phyloP scores from a whole-genome alignment of 208 protist species.

The Trypanosoma conorhini region DNA sequence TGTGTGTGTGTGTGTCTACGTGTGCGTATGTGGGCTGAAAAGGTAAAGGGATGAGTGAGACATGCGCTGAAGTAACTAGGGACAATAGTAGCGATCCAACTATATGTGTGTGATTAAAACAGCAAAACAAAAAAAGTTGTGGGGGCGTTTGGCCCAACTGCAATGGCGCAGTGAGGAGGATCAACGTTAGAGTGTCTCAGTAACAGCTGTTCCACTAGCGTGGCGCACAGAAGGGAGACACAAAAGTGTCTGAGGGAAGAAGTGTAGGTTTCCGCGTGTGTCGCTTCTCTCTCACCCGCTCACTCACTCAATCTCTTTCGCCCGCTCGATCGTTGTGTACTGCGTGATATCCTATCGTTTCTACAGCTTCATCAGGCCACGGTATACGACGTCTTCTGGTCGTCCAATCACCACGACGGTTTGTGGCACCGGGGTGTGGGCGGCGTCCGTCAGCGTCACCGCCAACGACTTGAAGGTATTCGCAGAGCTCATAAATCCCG shows the following conservation, averaged over 20 bases:
- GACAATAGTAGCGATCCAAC: too few species aligned
- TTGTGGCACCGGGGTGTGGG: constrained; percentile 39
- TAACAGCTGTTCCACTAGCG: neutral
- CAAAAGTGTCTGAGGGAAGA: neutral
- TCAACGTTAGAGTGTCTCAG: neutral
- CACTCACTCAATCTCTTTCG: neutral
- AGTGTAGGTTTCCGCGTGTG: neutral
- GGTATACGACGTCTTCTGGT: constrained; percentile 83
- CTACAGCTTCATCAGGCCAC: constrained; percentile 48
- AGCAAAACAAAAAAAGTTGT: neutral
- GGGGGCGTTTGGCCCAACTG: neutral
- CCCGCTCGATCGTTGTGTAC: neutral
- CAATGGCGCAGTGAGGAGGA: neutral
- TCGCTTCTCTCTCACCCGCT: neutral
- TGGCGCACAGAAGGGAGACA: neutral
- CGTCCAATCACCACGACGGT: constrained; percentile 83
- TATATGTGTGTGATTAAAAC: neutral
- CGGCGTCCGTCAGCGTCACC: constrained; percentile 65
- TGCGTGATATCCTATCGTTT: neutral
- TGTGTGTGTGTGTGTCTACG: neutral
- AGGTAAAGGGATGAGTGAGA: neutral
- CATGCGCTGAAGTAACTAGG: too few species aligned
- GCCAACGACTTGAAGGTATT: constrained; percentile 82
- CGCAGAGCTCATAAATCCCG: constrained; percentile 65
- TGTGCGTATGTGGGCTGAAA: neutral